Evolutionary conservation across 2,329 filamentous ascomycete genomes (phyloP), one percentile per base, ranked within the genome.

Genomic region (Botrytis fragariae): DNA sequence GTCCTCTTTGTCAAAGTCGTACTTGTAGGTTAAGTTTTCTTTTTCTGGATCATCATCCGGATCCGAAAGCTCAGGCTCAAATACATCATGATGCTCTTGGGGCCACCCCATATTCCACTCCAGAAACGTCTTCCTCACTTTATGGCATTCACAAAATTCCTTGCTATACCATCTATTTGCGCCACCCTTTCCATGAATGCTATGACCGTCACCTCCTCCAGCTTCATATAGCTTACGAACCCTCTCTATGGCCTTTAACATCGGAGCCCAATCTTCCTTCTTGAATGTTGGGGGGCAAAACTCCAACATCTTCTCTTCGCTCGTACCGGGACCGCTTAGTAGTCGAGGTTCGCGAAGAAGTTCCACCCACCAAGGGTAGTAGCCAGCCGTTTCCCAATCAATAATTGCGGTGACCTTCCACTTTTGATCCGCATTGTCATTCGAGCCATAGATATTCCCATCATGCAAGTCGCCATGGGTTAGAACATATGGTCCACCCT

Each of bases 401-500:
- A 54, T 42, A 14, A 57, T 12, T 57, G 65, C 65, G 32, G 16
- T 68, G 14, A 68, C 4, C 16, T 42, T 57, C 65, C 65, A 39
- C 16, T 68, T 68, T 57, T 29, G 51, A 9, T 68, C 65, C 51
- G 25, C 45, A 8, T 68, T 54, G 25, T 57, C 65, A 57, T 68
- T 32, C 25, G 65, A 68, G 22, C 20, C 25, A 42, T 22, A 68
- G 9, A 57, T 1, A 54, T 54, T 68, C 18, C 4, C 0, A 7
- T 1, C 0, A 68, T 42, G 29, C 35, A 68, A 39, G 29, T 68
- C 45, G 35, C 65, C 65, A 22, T 68, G 45, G 4, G 12, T 57
- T 22, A 68, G 29, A 32, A 68, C 65, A 68, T 68, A 68, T 42
- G 48, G 65, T 68, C 65, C 65, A 42, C 25, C 45, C 45, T n/a